These are phyloP conservation scores for Euphrasia arctica DNA, from an alignment of 305 asterid species.

Conservation along the genomic window DNA sequence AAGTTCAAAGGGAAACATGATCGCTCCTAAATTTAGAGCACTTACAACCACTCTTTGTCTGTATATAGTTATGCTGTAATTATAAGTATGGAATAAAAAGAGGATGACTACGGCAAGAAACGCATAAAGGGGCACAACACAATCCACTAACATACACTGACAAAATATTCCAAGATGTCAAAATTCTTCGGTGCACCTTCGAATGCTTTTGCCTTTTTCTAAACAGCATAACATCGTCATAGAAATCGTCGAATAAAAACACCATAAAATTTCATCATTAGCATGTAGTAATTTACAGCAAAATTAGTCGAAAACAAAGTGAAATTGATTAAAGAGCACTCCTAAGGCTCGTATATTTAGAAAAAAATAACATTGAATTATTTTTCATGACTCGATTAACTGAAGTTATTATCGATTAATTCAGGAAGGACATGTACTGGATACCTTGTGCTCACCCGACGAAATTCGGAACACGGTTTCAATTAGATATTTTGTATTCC, in stretches of 20 bases:
- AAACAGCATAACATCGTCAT: conserved; percentile 20
- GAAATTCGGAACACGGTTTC: background rate
- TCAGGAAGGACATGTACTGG: background rate
- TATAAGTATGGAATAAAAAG: conserved; percentile 10
- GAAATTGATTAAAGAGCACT: too few species aligned
- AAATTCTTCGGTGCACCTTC: conserved; percentile 30
- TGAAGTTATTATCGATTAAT: background rate
- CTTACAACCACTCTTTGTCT: too few species aligned
- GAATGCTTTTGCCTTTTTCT: conserved; percentile 19
- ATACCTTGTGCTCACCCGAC: background rate
- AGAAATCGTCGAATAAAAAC: conserved; percentile 1
- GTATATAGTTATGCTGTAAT: too few species aligned
- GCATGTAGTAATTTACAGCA: conserved; percentile 10
- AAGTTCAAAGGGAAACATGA: too few species aligned
- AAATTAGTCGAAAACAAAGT: background rate
- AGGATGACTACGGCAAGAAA: conserved; percentile 36
- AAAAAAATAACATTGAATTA: too few species aligned
- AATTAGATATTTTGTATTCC: conserved; percentile 16
- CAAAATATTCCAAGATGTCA: conserved; percentile 19
- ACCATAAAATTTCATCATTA: conserved; percentile 17
- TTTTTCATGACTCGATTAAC: background rate
- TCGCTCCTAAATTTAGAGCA: too few species aligned
- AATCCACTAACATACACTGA: conserved; percentile 36
- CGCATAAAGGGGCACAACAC: conserved; percentile 41
- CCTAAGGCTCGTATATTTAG: too few species aligned